Conservation (phyloP, 2,329 filamentous ascomycete genomes). For the Dendrostoma leiphaemia region DNA sequence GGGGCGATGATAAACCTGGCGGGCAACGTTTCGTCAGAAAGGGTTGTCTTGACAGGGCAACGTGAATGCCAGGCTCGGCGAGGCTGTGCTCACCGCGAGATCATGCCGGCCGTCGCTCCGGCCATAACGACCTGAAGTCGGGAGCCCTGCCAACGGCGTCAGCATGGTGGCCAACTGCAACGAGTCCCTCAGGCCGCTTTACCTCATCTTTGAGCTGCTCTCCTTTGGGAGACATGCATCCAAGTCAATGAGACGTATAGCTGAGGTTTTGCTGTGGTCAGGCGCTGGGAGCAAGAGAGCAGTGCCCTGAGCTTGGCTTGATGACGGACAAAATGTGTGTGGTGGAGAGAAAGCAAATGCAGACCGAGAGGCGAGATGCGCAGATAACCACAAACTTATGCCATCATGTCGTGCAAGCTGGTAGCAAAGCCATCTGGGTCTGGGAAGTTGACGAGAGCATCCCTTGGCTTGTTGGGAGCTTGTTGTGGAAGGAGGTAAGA, state of each 20-base stretch:
- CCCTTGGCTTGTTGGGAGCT: not conserved
- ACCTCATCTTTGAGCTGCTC: slow-evolving; percentile 60
- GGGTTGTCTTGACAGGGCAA: not conserved
- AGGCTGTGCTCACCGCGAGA: slow-evolving; percentile 68
- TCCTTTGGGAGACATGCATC: slow-evolving; percentile 42
- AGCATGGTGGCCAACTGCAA: too few species aligned
- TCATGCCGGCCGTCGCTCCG: slow-evolving; percentile 70
- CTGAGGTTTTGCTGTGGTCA: not conserved
- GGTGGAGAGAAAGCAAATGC: too few species aligned
- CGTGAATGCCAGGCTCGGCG: not conserved
- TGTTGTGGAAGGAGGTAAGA: not conserved
- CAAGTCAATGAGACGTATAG: slow-evolving; percentile 18
- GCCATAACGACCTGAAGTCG: slow-evolving; percentile 55
- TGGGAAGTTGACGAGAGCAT: not conserved
- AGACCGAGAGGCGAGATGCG: too few species aligned
- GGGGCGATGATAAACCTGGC: slow-evolving; percentile 86
- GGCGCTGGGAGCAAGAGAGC: not conserved
- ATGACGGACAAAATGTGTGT: too few species aligned
- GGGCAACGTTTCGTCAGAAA: not conserved
- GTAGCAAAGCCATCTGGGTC: too few species aligned
- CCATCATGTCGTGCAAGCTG: not conserved
- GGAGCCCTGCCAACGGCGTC: slow-evolving; percentile 43
- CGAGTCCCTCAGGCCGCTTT: slow-evolving; percentile 24
- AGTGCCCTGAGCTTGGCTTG: not conserved
- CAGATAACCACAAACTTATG: too few species aligned